Conservation (phyloP, 352 stramenopile genomes). For the Globisporangium spiculum region DNA sequence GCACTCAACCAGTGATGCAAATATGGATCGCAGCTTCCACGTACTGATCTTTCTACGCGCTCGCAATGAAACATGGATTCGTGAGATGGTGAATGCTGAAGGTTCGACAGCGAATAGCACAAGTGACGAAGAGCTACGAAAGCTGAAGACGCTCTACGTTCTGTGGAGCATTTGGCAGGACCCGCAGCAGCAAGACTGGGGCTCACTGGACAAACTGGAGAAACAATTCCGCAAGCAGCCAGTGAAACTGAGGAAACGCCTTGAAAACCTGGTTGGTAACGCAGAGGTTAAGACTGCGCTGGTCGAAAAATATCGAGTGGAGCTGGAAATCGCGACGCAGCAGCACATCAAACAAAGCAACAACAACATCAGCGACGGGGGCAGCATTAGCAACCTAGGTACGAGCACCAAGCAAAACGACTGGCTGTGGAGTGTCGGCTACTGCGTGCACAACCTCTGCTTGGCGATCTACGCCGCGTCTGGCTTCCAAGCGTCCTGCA, state of each 20-base stretch:
- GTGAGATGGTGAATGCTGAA: neutral
- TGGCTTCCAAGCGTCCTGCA: constrained; percentile 48
- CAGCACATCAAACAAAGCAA: constrained; percentile 20
- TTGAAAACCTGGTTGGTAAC: constrained; percentile 17
- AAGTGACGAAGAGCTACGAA: constrained; percentile 6
- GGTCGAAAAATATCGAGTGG: constrained; percentile 39
- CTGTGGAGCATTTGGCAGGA: constrained; percentile 39
- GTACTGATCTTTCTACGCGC: constrained; percentile 52
- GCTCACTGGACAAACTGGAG: constrained; percentile 33
- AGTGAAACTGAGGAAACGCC: constrained; percentile 14
- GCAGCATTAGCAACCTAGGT: neutral
- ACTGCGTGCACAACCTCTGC: constrained; percentile 64
- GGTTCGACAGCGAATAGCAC: neutral
- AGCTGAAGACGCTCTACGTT: constrained; percentile 25
- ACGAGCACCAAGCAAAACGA: neutral
- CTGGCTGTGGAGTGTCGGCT: constrained; percentile 24
- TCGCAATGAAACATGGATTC: constrained; percentile 32
- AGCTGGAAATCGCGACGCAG: constrained; percentile 36
- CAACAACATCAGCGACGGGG: neutral
- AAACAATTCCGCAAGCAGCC: constrained; percentile 35
- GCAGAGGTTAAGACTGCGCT: constrained; percentile 21
- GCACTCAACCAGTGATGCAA: constrained; percentile 1
- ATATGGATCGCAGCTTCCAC: constrained; percentile 32
- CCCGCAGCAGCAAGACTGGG: constrained; percentile 5
- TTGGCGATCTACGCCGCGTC: constrained; percentile 45